Base-by-base conservation (phyloP, 148 eudicot species). In the Vaccinium myrtillus region DNA sequence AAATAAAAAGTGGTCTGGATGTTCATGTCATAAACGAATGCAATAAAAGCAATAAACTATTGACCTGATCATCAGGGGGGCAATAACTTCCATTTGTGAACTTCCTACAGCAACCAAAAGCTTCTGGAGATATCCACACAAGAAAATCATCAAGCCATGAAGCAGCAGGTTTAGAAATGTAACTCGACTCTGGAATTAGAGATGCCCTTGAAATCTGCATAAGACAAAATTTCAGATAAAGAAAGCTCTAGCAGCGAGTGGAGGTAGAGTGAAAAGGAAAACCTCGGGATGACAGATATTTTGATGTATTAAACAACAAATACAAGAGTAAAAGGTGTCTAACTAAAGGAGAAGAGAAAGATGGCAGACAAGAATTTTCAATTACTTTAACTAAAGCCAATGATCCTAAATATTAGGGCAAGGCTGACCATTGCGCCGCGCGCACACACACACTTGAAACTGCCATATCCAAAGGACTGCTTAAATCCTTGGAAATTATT, bases 141-240 rank as follows among this genome's bases (percentile, higher is more conserved):
- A 97, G 95, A 89, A 90, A 95, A 89, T 97, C 99, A 88, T 97
- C 99, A 87, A 97, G 96, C 99, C 99, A 97, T 67, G 99, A 97
- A 81, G 98, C 98, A 82, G 99, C 98, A 61, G 98, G 98, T 91
- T 95, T 97, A 77, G 99, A 96, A 83, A 97, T 93, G 87, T 92
- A 97, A 77, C 97, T 97, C 77, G 98, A 92, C 70, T 94, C 93
- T 61, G 99, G 98, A 56, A 81, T 84, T 71, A 91, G 87, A 59
- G 99, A 93, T 70, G 94, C 98, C 91, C 89, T 93, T 54, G 95
- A 86, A 81, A 97, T 97, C 99, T 97, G 90, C 86, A 88, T 10
- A 86, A 55, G 55, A 61, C 5, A 77, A 61, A 86, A 80, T 10
- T 25, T 55, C 30, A 46, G 55, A 83, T 19, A 27, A 71, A 43